Percentiles rank a stretch among this genome's conserved stretches.
Conservation (phyloP, 1,284 basidiomycete species). For the Boletus mariae region DNA sequence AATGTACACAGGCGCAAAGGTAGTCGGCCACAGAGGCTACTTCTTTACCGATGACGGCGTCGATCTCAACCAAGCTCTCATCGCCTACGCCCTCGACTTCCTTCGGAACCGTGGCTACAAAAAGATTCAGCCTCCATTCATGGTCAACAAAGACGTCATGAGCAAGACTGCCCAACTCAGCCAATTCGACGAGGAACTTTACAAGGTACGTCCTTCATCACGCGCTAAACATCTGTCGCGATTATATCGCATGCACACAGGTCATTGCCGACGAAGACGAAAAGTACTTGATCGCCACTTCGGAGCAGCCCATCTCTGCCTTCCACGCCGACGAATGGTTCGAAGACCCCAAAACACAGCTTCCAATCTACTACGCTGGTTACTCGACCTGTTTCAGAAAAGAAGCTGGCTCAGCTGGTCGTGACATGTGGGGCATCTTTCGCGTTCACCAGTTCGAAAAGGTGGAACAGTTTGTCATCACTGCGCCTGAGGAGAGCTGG, state of each 20-base stretch:
- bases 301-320: slow-evolving; percentile 97
- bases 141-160: slow-evolving; percentile 99
- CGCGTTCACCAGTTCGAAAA: slow-evolving; percentile 99
- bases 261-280: slow-evolving; percentile 90
- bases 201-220: slow-evolving; percentile 66
- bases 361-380: slow-evolving; percentile 84
- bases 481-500: slow-evolving; percentile 92
- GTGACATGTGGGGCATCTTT: slow-evolving; percentile 99
- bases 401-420: slow-evolving; percentile 94
- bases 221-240: not conserved
- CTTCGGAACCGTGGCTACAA: slow-evolving; percentile 81
- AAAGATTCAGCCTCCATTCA: slow-evolving; percentile 96
- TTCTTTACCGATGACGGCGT: slow-evolving; percentile 95
- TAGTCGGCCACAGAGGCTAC: slow-evolving; percentile 94
- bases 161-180: slow-evolving; percentile 95
- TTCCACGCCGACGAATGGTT: slow-evolving; percentile 97
- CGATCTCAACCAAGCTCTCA: slow-evolving; percentile 95
- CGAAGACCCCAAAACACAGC: slow-evolving; percentile 85
- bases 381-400: slow-evolving; percentile 99
- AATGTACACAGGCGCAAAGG: slow-evolving; percentile 87
- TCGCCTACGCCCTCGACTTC: slow-evolving; percentile 95
- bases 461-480: slow-evolving; percentile 95
- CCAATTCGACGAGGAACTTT: slow-evolving; percentile 97
- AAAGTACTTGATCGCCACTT: slow-evolving; percentile 98
- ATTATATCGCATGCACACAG: slow-evolving; percentile 35